These are phyloP conservation scores for Scalesia atractyloides DNA, from an alignment of 129 eudicot genomes.

Conservation along the genomic window DNA sequence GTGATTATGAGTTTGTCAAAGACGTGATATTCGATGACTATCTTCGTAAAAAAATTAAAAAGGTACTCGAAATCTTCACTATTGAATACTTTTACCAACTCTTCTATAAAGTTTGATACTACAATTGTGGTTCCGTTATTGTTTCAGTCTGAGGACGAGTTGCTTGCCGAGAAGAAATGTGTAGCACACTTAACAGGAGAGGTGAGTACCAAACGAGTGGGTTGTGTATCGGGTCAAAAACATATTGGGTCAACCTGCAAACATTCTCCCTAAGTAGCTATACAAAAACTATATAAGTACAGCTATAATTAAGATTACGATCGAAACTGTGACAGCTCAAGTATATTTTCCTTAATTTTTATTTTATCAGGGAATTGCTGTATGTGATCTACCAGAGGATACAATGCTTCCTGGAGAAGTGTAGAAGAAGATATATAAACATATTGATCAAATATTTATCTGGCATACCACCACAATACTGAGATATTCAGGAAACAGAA, in stretches of 20 bases:
- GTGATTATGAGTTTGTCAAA: constrained; percentile 93
- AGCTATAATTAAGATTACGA: too few relatives aligned
- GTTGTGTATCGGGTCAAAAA: constrained; percentile 2
- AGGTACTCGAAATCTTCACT: constrained; percentile 40
- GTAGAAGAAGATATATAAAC: constrained; percentile 38
- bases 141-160: constrained; percentile 78
- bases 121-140: background rate
- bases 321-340: too few relatives aligned
- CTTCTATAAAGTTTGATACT: background rate
- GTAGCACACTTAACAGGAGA: constrained; percentile 97
- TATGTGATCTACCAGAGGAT: constrained; percentile 90
- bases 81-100: background rate
- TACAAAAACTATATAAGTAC: too few relatives aligned
- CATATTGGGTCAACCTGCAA: background rate
- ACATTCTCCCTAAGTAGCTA: background rate
- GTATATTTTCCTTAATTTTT: background rate
- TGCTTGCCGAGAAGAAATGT: constrained; percentile 90
- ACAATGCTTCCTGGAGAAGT: constrained; percentile 99
- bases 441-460: constrained; percentile 7
- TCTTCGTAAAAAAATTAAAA: constrained; percentile 70
- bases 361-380: constrained; percentile 72
- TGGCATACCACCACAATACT: constrained; percentile 8
- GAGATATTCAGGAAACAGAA: constrained; percentile 29
- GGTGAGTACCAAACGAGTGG: constrained; percentile 41
- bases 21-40: constrained; percentile 80